phyloP scores from a whole-genome alignment of 2,329 filamentous ascomycete genomes.

The Colletotrichum endophyticum region DNA sequence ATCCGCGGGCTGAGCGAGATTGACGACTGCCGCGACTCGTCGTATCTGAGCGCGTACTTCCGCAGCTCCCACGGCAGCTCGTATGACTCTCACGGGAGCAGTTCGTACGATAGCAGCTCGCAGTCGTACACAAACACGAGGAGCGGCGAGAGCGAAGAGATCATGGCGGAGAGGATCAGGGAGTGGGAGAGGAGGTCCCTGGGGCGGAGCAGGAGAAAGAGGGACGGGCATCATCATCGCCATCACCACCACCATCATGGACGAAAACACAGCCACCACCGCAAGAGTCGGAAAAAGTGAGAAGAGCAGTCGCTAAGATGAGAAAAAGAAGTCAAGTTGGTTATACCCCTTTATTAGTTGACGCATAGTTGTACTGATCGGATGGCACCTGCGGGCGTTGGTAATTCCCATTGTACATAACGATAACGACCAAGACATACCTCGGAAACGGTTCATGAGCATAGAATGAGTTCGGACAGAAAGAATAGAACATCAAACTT shows the following conservation, averaged over 20 bases:
- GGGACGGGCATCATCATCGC: background rate
- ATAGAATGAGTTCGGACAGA: background rate
- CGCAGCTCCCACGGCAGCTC: background rate
- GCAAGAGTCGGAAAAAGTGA: background rate
- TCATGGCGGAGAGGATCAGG: background rate
- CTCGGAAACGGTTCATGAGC: background rate
- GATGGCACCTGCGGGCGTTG: background rate
- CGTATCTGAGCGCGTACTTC: background rate
- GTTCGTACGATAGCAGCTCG: background rate
- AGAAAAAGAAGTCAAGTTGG: background rate
- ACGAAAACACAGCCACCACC: background rate
- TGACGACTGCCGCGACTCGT: background rate
- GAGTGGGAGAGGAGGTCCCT: background rate
- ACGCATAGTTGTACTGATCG: background rate
- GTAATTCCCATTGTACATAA: background rate
- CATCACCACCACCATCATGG: background rate
- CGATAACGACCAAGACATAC: background rate
- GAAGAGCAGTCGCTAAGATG: background rate
- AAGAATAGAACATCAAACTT: slow-evolving; percentile 1
- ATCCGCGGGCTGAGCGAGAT: background rate
- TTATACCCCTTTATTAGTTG: background rate
- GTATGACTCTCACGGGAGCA: background rate
- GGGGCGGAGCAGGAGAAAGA: background rate
- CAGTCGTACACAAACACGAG: background rate
- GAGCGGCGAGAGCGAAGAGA: background rate